Evolutionary conservation across 805 yeast species (phyloP).

Genomic region (Monosporozyma solicola): DNA sequence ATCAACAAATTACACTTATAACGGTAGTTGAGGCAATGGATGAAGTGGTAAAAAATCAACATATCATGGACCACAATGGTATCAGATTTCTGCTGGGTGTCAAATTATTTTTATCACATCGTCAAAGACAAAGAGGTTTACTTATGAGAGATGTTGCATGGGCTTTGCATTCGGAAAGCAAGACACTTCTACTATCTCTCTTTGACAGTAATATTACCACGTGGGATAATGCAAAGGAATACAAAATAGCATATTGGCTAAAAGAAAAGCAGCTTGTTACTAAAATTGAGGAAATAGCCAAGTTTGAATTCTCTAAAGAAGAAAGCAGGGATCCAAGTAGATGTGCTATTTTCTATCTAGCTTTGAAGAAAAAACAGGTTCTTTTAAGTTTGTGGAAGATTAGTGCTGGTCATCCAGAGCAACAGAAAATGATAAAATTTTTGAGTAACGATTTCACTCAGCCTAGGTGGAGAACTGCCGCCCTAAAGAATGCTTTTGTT

Average conservation of each 20-base stretch:
- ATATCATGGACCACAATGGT: constrained; percentile 44
- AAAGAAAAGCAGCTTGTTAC: constrained; percentile 37
- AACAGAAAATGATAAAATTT: constrained; percentile 70
- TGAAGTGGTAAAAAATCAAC: constrained; percentile 39
- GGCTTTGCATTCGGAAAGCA: constrained; percentile 79
- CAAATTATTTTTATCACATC: constrained; percentile 52
- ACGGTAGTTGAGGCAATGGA: constrained; percentile 58
- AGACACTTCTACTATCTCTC: constrained; percentile 50
- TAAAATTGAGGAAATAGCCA: constrained; percentile 61
- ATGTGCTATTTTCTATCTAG: constrained; percentile 68
- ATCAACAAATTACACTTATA: constrained; percentile 78
- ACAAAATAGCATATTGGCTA: constrained; percentile 69
- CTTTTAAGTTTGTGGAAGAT: constrained; percentile 79
- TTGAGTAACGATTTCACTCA: constrained; percentile 66
- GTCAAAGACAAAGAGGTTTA: constrained; percentile 41
- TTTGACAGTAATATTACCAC: constrained; percentile 34
- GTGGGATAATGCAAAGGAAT: constrained; percentile 53
- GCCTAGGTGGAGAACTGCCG: constrained; percentile 79
- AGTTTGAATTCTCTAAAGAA: constrained; percentile 52
- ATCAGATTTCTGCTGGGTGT: constrained; percentile 61
- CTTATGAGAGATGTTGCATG: constrained; percentile 77
- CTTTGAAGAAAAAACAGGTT: constrained; percentile 67
- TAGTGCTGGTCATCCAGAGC: constrained; percentile 66
- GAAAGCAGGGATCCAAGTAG: constrained; percentile 61
- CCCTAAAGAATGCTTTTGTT: constrained; percentile 86